Evolutionary conservation across 2,329 filamentous ascomycete genomes (phyloP).

Genomic region (Macrophomina tecta): DNA sequence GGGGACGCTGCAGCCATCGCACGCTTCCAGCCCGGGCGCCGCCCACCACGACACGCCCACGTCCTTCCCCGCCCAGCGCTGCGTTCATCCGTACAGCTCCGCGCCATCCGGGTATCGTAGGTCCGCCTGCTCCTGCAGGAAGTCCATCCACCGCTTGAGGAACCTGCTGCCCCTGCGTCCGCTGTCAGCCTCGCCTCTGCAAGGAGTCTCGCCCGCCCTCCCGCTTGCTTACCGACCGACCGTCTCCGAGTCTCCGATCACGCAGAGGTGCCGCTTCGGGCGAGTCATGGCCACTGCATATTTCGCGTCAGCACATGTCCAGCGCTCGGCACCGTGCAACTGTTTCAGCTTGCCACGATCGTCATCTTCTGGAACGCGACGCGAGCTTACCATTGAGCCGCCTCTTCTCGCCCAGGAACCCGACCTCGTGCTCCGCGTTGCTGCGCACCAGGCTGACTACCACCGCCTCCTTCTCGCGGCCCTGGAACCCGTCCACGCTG

Average conservation of each 20-base stretch:
- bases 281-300: slow-evolving; percentile 90
- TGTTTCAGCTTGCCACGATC: slow-evolving; percentile 21
- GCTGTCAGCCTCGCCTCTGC: background rate
- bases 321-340: slow-evolving; percentile 17
- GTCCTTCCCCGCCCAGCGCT: background rate
- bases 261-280: slow-evolving; percentile 84
- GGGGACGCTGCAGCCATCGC: slow-evolving; percentile 18
- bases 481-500: slow-evolving; percentile 96
- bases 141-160: slow-evolving; percentile 88
- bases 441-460: slow-evolving; percentile 93
- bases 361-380: slow-evolving; percentile 25
- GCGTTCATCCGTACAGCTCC: slow-evolving; percentile 45
- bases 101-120: slow-evolving; percentile 80
- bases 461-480: slow-evolving; percentile 94
- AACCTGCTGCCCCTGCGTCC: slow-evolving; percentile 76
- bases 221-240: slow-evolving; percentile 72
- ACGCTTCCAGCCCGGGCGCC: slow-evolving; percentile 10
- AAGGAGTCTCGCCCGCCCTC: background rate
- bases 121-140: slow-evolving; percentile 87
- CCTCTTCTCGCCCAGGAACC: slow-evolving; percentile 90
- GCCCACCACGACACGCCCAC: background rate
- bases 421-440: slow-evolving; percentile 85
- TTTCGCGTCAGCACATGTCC: slow-evolving; percentile 18
- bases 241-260: slow-evolving; percentile 94
- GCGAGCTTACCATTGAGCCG: slow-evolving; percentile 78